Percentiles rank a stretch among this genome's conserved stretches.
Conservation (phyloP, 1,284 basidiomycete species). For the Ganoderma meredithae region DNA sequence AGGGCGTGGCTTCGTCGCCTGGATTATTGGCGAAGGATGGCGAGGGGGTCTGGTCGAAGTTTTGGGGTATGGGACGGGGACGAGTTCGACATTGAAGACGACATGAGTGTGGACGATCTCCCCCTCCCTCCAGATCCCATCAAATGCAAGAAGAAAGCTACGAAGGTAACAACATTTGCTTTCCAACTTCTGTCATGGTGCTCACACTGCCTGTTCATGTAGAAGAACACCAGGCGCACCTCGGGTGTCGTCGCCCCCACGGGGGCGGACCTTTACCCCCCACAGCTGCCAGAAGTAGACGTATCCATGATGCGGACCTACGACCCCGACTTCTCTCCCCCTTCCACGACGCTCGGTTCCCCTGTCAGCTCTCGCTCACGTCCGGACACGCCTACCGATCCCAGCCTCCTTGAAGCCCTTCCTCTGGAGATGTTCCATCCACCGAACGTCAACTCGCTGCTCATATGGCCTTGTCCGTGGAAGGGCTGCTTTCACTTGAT, state of each 20-base stretch:
- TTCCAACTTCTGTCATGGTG: too few species aligned
- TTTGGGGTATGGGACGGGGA: constrained; percentile 42
- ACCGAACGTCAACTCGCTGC: constrained; percentile 30
- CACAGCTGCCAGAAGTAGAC: background rate
- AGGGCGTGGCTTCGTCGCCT: constrained; percentile 48
- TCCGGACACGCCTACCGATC: constrained; percentile 29
- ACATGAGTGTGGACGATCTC: constrained; percentile 20
- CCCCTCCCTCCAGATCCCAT: constrained; percentile 5
- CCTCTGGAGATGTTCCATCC: constrained; percentile 30
- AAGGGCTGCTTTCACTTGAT: constrained; percentile 35
- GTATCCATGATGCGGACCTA: constrained; percentile 40
- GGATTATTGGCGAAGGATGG: constrained; percentile 41
- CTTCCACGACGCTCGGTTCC: constrained; percentile 33
- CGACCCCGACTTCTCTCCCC: constrained; percentile 58
- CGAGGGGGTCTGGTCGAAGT: constrained; percentile 31
- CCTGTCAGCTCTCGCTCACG: constrained; percentile 33
- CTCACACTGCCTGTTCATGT: background rate
- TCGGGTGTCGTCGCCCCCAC: background rate
- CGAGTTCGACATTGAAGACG: constrained; percentile 20
- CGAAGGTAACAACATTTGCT: background rate
- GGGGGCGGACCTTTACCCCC: background rate
- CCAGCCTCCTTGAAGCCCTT: constrained; percentile 33
- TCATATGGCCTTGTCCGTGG: constrained; percentile 39
- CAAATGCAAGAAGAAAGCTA: constrained; percentile 16
- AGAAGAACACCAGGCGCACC: background rate